A percentile compares a stretch with the other conserved stretches of the same genome.
phyloP scores from a whole-genome alignment of 1,284 basidiomycete genomes.

The Athelia psychrophila region DNA sequence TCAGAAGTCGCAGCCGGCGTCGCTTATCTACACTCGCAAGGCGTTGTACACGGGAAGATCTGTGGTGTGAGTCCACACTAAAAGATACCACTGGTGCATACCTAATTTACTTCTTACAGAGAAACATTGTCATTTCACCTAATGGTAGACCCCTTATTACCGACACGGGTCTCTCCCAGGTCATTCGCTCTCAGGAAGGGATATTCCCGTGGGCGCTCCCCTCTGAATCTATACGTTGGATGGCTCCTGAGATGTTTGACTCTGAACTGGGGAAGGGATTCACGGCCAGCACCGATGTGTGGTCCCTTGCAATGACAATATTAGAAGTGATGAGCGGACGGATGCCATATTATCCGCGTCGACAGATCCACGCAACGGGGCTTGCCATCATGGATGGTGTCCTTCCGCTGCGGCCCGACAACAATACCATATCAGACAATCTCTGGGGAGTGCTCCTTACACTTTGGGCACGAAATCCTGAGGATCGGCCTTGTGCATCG shows the following conservation, averaged over 20 bases:
- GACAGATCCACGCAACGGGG: neutral
- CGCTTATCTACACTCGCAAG: neutral
- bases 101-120: neutral
- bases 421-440: neutral
- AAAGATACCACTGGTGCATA: neutral
- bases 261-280: neutral
- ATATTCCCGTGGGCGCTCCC: neutral
- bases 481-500: neutral
- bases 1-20: neutral
- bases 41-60: neutral
- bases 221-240: neutral
- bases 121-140: neutral
- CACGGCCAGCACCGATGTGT: neutral
- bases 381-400: neutral
- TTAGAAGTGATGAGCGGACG: neutral
- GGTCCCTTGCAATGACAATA: neutral
- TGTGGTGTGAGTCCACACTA: neutral
- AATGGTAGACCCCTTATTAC: neutral
- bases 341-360: neutral
- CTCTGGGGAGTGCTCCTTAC: neutral
- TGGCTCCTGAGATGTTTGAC: neutral
- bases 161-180: neutral
- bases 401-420: neutral
- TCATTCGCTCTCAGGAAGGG: neutral
- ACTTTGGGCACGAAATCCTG: neutral